Conservation (phyloP, 192 early-diverging fungal species). For the Pilaira anomala region DNA sequence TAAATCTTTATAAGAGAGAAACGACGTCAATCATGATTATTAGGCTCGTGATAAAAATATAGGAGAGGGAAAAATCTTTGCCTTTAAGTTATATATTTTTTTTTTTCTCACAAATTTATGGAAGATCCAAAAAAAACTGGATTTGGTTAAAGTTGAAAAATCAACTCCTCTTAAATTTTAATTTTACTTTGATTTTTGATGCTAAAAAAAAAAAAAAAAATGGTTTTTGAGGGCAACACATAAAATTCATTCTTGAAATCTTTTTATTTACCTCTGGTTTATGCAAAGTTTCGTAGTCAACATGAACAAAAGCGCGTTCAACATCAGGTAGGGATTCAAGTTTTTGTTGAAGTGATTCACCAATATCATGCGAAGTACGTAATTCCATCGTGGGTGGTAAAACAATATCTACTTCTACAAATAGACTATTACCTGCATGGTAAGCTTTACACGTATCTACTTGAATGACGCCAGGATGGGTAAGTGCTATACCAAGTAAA, state of each 20-base stretch:
- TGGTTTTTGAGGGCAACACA: not conserved
- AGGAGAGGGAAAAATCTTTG: too few relatives aligned
- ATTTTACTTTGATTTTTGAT: constrained; percentile 25
- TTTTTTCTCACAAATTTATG: too few relatives aligned
- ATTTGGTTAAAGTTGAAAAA: too few relatives aligned
- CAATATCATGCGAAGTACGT: constrained; percentile 86
- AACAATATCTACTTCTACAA: constrained; percentile 97
- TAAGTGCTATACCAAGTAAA: constrained; percentile 49
- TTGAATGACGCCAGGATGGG: constrained; percentile 64
- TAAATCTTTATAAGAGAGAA: too few relatives aligned
- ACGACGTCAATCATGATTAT: too few relatives aligned
- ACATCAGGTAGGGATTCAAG: constrained; percentile 82
- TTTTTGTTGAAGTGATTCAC: constrained; percentile 85
- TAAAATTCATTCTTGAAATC: not conserved
- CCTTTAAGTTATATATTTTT: too few relatives aligned
- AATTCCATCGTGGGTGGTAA: constrained; percentile 81
- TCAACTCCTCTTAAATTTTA: not conserved
- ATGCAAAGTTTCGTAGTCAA: constrained; percentile 89
- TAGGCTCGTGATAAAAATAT: too few relatives aligned
- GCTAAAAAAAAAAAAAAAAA: not conserved
- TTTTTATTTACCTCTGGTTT: constrained; percentile 55
- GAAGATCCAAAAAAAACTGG: too few relatives aligned
- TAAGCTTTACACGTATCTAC: constrained; percentile 85
- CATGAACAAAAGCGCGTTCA: constrained; percentile 91
- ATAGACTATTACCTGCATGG: constrained; percentile 81